Evolutionary conservation across 768 basidiomycete species (phyloP), one percentile per base, ranked within the genome.

Genomic region (Hortiboletus flavorubellus): DNA sequence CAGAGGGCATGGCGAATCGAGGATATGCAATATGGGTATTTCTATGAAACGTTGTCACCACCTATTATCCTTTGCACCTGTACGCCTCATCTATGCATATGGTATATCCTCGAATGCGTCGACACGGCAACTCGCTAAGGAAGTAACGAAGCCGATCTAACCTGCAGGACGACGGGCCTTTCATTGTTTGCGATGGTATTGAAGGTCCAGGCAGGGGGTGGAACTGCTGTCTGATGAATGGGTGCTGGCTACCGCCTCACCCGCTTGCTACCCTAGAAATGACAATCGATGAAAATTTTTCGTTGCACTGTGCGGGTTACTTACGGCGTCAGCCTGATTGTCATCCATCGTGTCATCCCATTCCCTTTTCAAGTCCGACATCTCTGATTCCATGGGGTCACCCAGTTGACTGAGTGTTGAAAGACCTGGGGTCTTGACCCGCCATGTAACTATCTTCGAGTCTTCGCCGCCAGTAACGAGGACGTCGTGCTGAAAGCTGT

Each of bases 391-490:
- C 56, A 64, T 59, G 16, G 43, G 23, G 18, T 54, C 51, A 31
- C 57, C 62, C 46, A 37, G 39, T n/a, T 48, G 52, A 45, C 54
- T 43, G 15, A 29, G 37, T 10, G 4, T 46, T 12, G 18, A 41
- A 21, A 12, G 12, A 49, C 33, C n/a, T 1, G 51, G 51, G 12
- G 54, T 39, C 33, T 70, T 55, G 21, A 59, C 60, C 38, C 55
- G 64, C 80, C 80, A 82, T 15, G 76, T 54, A 26, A 74, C 71
- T 53, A 82, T 71, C 56, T 75, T 78, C 9, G 71, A 66, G 54
- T 82, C 80, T 73, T 82, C 80, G 2, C 80, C 80, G 2, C 80
- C 80, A 4, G 80, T 80, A 18, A 80, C 62, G 12, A 81, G 59
- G 18, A 76, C 62, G 9, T 66, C 62, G 53, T 74, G 68, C 80